Conservation (phyloP, 306 rosid genomes). For the Lablab purpureus region DNA sequence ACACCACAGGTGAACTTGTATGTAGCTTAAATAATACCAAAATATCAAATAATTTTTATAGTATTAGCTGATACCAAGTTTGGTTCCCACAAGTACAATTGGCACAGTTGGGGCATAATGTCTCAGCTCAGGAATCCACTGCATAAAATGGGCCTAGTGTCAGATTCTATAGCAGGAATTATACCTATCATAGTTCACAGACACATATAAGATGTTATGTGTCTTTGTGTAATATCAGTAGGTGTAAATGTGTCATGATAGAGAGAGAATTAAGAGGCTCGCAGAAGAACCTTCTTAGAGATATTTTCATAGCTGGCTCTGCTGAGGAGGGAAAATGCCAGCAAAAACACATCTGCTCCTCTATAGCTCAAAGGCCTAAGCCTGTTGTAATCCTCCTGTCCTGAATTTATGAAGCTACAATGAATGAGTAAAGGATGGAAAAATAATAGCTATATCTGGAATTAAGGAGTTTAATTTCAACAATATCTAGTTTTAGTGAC, state of each 20-base stretch:
- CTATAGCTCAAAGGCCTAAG: constrained; percentile 96
- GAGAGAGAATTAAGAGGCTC: neutral
- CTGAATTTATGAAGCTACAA: constrained; percentile 52
- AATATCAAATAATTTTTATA: constrained; percentile 22
- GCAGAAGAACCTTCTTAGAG: constrained; percentile 72
- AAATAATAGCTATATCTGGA: neutral
- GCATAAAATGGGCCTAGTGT: constrained; percentile 41
- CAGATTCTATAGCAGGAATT: constrained; percentile 32
- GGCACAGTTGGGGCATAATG: constrained; percentile 87
- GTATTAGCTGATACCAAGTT: constrained; percentile 53
- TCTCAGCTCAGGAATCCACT: constrained; percentile 88
- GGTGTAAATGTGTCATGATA: neutral
- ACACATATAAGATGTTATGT: neutral
- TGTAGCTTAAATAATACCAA: constrained; percentile 15
- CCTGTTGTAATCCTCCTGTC: constrained; percentile 95
- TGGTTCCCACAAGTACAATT: constrained; percentile 67
- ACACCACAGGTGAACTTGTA: constrained; percentile 3
- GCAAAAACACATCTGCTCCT: constrained; percentile 94
- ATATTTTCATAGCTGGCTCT: constrained; percentile 95
- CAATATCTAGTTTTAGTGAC: neutral
- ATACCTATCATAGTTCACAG: constrained; percentile 13
- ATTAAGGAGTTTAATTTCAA: neutral
- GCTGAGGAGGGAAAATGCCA: constrained; percentile 94
- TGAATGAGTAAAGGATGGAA: constrained; percentile 14
- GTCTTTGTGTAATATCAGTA: constrained; percentile 2